Evolutionary conservation across 1,139 yeast species (phyloP).

Genomic region (Pneumocystis sp.): DNA sequence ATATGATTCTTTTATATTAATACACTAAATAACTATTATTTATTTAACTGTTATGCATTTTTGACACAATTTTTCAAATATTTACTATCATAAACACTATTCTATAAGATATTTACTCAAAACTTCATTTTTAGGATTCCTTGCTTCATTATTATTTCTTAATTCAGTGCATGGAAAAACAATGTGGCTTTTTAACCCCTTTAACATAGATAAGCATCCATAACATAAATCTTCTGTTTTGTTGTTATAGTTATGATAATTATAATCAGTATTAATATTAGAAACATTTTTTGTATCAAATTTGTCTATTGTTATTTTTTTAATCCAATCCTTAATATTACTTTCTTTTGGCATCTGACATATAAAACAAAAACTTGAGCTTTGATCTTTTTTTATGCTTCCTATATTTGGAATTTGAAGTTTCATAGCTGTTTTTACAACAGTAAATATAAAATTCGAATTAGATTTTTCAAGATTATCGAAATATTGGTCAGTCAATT

Average conservation of each 20-base stretch:
- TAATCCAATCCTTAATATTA: constrained; percentile 42
- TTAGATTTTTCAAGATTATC: constrained; percentile 61
- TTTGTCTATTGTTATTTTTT: constrained; percentile 52
- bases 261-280: not conserved
- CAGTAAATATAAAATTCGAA: constrained; percentile 86
- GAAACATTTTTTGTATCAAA: constrained; percentile 24
- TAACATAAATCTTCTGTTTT: constrained; percentile 11
- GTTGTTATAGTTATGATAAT: not conserved
- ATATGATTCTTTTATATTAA: not conserved
- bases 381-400: constrained; percentile 12
- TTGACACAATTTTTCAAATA: not conserved
- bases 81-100: not conserved
- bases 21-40: not conserved
- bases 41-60: not conserved
- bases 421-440: constrained; percentile 77
- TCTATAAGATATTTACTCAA: constrained; percentile 9
- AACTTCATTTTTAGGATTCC: constrained; percentile 8
- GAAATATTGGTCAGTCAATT: constrained; percentile 62
- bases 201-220: constrained; percentile 14
- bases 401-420: constrained; percentile 34
- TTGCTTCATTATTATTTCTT: not conserved
- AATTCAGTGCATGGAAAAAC: constrained; percentile 11
- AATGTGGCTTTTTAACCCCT: not conserved
- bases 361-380: constrained; percentile 7
- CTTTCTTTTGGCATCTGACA: constrained; percentile 41